Evolutionary conservation across 164 flowering plant genomes (phyloP).

Genomic region (Macadamia tetraphylla): DNA sequence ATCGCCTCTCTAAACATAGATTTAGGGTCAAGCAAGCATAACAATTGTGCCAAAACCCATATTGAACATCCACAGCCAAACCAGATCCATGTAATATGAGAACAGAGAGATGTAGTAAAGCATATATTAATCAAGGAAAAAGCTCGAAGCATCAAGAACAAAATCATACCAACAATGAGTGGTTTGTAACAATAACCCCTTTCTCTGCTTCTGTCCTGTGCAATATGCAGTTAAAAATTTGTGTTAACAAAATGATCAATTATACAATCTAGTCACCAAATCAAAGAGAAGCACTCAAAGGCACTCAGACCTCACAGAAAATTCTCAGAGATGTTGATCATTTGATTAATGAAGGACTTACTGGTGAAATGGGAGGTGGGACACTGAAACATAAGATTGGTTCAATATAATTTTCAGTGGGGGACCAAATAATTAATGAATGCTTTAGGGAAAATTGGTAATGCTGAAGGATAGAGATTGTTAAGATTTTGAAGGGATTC

Average conservation of each 20-base stretch:
- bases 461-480: no score
- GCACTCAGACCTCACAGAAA: background rate
- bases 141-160: background rate
- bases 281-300: background rate
- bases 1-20: background rate
- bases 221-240: slow-evolving; percentile 11
- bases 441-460: no score
- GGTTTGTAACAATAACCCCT: slow-evolving; percentile 86
- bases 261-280: background rate
- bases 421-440: no score
- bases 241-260: slow-evolving; percentile 1
- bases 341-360: background rate
- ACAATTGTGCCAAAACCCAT: background rate
- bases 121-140: background rate
- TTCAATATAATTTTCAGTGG: no score
- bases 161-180: slow-evolving; percentile 59
- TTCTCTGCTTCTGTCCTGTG: slow-evolving; percentile 95
- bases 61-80: background rate
- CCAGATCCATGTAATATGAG: background rate
- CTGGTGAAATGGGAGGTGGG: background rate
- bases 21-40: background rate
- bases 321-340: background rate
- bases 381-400: background rate
- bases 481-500: no score
- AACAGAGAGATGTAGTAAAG: background rate